Evolutionary conservation across 768 basidiomycete genomes (phyloP).

Genomic region (Gloeostereum incarnatum): DNA sequence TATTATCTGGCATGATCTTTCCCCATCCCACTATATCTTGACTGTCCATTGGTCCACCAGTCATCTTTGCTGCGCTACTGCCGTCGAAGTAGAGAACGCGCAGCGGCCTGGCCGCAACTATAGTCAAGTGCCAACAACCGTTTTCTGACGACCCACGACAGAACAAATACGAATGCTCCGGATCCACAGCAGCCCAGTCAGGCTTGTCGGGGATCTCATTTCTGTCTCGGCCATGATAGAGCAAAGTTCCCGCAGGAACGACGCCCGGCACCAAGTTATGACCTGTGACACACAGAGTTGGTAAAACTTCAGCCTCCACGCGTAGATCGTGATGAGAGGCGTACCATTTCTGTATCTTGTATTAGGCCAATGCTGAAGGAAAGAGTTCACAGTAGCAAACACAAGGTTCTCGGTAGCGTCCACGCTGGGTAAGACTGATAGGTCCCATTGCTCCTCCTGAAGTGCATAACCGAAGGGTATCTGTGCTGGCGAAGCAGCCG

Average conservation of each 20-base stretch:
- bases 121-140: slow-evolving; percentile 26
- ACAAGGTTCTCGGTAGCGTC: slow-evolving; percentile 17
- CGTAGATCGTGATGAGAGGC: background rate
- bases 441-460: slow-evolving; percentile 11
- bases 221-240: slow-evolving; percentile 13
- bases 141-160: slow-evolving; percentile 16
- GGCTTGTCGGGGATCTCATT: slow-evolving; percentile 6
- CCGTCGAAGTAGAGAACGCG: slow-evolving; percentile 46
- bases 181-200: slow-evolving; percentile 13
- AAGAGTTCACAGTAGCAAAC: slow-evolving; percentile 14
- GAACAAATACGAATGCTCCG: slow-evolving; percentile 21
- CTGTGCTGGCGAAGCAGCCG: too few species aligned
- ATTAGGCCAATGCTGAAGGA: slow-evolving; percentile 27
- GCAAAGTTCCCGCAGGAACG: slow-evolving; percentile 10
- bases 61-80: slow-evolving; percentile 34
- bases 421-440: slow-evolving; percentile 12
- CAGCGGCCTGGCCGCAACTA: slow-evolving; percentile 26
- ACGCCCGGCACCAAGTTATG: slow-evolving; percentile 12
- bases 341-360: slow-evolving; percentile 27
- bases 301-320: background rate
- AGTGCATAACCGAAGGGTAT: too few species aligned
- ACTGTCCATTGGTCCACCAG: slow-evolving; percentile 29
- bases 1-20: slow-evolving; percentile 8
- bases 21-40: slow-evolving; percentile 43
- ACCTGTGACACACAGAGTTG: slow-evolving; percentile 9